phyloP scores from a whole-genome alignment of 495 filamentous ascomycete species.

The Penicillium soppii region DNA sequence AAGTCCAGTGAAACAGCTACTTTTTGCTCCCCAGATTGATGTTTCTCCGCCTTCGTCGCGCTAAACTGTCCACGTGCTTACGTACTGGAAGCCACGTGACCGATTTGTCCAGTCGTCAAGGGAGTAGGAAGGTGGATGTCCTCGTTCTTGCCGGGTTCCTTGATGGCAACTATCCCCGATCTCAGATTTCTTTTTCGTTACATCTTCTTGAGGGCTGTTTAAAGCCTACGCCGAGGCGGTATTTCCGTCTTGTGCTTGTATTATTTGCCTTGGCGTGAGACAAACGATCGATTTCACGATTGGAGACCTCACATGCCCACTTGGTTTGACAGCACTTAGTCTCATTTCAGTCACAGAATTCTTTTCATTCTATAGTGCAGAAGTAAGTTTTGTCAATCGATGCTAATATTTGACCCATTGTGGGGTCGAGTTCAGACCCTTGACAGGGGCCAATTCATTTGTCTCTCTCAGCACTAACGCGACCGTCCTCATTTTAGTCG shows the following conservation, averaged over 20 bases:
- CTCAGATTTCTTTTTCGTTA: slow-evolving; percentile 24
- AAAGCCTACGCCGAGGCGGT: slow-evolving; percentile 38
- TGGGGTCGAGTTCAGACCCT: slow-evolving; percentile 3
- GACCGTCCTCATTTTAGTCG: slow-evolving; percentile 26
- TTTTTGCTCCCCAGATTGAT: slow-evolving; percentile 19
- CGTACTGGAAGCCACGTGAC: too few relatives aligned
- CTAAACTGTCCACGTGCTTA: too few relatives aligned
- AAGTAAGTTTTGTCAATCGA: slow-evolving; percentile 22
- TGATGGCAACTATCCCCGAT: slow-evolving; percentile 30
- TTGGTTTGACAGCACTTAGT: slow-evolving; percentile 28
- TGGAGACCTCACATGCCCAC: slow-evolving; percentile 36
- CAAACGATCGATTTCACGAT: slow-evolving; percentile 34
- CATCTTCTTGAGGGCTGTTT: slow-evolving; percentile 29
- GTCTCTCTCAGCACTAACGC: slow-evolving; percentile 27
- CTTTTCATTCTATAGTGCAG: slow-evolving; percentile 2
- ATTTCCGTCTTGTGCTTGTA: slow-evolving; percentile 35
- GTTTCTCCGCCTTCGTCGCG: slow-evolving; percentile 24
- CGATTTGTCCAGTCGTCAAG: slow-evolving; percentile 19
- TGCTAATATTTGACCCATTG: too few relatives aligned
- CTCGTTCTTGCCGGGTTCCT: slow-evolving; percentile 26
- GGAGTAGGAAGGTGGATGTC: slow-evolving; percentile 17
- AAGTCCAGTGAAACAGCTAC: slow-evolving; percentile 7
- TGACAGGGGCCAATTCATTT: slow-evolving; percentile 3
- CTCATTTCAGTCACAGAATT: slow-evolving; percentile 5
- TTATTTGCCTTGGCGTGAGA: slow-evolving; percentile 28